Base-by-base conservation (phyloP, 129 eudicot species). In the Oenanthe sinensis region DNA sequence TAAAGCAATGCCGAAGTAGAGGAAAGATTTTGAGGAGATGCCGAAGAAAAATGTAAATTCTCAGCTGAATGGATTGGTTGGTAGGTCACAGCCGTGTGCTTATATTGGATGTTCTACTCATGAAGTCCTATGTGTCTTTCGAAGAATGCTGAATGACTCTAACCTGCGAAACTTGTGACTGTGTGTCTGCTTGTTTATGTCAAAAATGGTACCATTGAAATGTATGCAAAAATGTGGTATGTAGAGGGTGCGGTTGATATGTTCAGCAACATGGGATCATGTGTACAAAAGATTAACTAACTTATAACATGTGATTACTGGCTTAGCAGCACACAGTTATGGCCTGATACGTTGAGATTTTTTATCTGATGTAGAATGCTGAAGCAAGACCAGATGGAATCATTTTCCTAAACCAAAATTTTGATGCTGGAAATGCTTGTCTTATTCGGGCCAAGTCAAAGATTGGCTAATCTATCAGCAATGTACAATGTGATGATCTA, bases 301-400 rank as follows among this genome's bases (percentile, higher is more conserved):
- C 97, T 20, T 92, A 92, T 96, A 92, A 92, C 84, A 90, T 22
- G 74, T 90, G 8, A 86, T 92, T 43, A 85, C 84, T 48, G 96
- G 88, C 54, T 85, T 90, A 79, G 97, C 89, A 1, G 85, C 86
- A 82, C 96, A 92, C 78, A 92, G 90, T 75, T 83, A 84, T 87
- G 97, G 93, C 80, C 0, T 54, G 87, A 85, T 11, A 90, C 97
- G 33, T 79, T 92, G 24, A 81, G 45, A 13, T 65, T 86, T 71
- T 90, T 62, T 58, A 19, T 65, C 89, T 87, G 78, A 92, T 90
- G 90, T 87, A 73, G 75, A 71, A 6, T 16, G 67, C 54, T 3
- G 87, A 86, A 30, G 84, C 82, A 52, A 85, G 86, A 85, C 91
- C 93, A 33, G 97, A 92, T 44, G 87, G 36, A 33, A 84, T 90